Evolutionary conservation across 768 basidiomycete genomes (phyloP), one percentile per base, ranked within the genome.

Genomic region (Dictyophora rubrovolvata): DNA sequence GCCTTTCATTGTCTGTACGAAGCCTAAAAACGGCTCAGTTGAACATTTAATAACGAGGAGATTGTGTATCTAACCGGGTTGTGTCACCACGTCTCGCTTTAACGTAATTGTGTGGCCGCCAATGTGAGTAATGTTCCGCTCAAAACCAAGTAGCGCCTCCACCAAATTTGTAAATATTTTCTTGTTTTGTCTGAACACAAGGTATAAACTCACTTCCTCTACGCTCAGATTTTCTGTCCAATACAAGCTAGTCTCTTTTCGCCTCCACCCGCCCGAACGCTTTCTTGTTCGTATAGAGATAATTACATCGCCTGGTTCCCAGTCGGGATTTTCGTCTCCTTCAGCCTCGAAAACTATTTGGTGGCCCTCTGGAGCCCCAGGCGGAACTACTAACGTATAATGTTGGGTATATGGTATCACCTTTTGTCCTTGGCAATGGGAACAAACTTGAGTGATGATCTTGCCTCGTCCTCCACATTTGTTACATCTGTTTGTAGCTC

Each of bases 331-430:
- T 73, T 99, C 94, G 69, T 98, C 96, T 49, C 89, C 89, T 69
- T 97, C 94, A n/a, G 92, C 93, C 65, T 96, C 91, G 61, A 93
- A 97, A 0, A 94, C 79, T 37, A 94, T 81, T 69, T 99, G 91
- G 66, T 89, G 85, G 1, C 89, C 93, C 67, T 99, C 96, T 0
- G 94, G 90, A 75, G 90, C 88, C 17, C 96, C 96, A 5, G 83
- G 81, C 12, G 83, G 78, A 52, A 97, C 81, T 50, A 96, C 91
- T 21, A 98, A 78, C 1, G 89, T 92, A 63, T 93, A 87, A 49
- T 83, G 83, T 65, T 86, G 88, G 50, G 81, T 80, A 67, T 86
- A 86, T 54, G 93, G 85, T 33, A 93, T 69, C 36, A 93, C 85
- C 71, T 95, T 95, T 59, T 79, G 73, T 1, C 92, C 93, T 10